Percentiles rank a stretch among this genome's conserved stretches.
phyloP scores from a whole-genome alignment of 208 protist genomes.

The Lotmaria passim region DNA sequence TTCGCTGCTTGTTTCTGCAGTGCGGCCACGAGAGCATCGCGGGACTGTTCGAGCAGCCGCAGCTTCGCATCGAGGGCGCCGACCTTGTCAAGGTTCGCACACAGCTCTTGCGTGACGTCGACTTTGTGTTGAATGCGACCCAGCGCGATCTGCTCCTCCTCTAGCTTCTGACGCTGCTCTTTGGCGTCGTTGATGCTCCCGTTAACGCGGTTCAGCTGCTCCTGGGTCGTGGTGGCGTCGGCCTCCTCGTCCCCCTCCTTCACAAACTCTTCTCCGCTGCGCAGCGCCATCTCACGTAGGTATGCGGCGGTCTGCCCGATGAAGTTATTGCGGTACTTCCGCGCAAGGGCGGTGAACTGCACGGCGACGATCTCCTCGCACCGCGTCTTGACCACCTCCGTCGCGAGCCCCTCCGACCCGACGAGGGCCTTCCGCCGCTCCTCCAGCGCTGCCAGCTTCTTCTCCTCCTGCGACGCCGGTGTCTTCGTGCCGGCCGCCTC shows the following conservation, averaged over 20 bases:
- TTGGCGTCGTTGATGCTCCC: conserved; percentile 54
- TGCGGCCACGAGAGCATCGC: conserved; percentile 40
- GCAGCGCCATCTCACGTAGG: conserved; percentile 74
- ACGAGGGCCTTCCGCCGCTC: conserved; percentile 60
- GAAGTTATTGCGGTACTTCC: conserved; percentile 76
- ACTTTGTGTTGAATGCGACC: conserved; percentile 61
- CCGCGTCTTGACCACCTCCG: conserved; percentile 52
- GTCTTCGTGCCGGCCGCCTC: conserved; percentile 26
- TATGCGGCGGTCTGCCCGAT: conserved; percentile 81
- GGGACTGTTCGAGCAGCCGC: conserved; percentile 60
- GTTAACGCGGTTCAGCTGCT: conserved; percentile 60
- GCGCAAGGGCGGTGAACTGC: conserved; percentile 73
- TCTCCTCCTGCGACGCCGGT: conserved; percentile 36
- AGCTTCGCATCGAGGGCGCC: conserved; percentile 55
- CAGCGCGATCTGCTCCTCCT: conserved; percentile 63
- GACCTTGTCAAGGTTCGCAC: conserved; percentile 63
- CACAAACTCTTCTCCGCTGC: conserved; percentile 42
- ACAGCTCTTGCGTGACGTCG: conserved; percentile 59
- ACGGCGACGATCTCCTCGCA: conserved; percentile 59
- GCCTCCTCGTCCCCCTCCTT: conserved; percentile 19
- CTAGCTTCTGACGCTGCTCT: conserved; percentile 52
- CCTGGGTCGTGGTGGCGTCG: conserved; percentile 33
- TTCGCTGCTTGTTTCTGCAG: conserved; percentile 21
- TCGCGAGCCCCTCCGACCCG: conserved; percentile 67
- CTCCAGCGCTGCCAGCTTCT: conserved; percentile 71